Evolutionary conservation across 768 basidiomycete genomes (phyloP).

Genomic region (Boletus tylopilopsis): DNA sequence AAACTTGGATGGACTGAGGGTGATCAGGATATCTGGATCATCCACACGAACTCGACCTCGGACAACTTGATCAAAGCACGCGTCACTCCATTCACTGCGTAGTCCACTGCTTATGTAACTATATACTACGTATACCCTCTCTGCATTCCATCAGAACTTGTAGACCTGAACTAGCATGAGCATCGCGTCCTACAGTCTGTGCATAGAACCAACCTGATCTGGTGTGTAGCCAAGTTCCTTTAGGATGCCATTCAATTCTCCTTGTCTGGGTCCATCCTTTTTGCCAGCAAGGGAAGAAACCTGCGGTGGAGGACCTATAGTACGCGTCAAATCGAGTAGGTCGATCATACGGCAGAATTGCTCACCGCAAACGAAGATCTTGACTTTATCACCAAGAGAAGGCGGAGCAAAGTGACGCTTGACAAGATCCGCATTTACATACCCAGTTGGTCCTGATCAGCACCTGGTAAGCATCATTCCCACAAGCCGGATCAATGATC

Average conservation of each 20-base stretch:
- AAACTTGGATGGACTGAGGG: neutral
- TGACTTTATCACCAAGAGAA: constrained; percentile 69
- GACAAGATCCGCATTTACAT: constrained; percentile 68
- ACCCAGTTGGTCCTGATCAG: constrained; percentile 61
- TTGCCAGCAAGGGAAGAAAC: constrained; percentile 86
- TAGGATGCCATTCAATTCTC: constrained; percentile 74
- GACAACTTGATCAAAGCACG: constrained; percentile 22
- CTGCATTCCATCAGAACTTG: constrained; percentile 33
- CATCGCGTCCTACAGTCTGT: neutral
- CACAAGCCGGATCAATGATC: constrained; percentile 16
- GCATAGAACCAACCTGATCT: constrained; percentile 61
- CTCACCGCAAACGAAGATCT: constrained; percentile 86
- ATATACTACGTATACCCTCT: constrained; percentile 4
- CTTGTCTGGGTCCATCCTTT: constrained; percentile 83
- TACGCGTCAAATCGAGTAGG: neutral
- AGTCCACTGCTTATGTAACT: constrained; percentile 27
- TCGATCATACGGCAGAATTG: neutral
- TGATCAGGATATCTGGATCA: constrained; percentile 20
- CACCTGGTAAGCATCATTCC: constrained; percentile 2
- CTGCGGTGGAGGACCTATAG: constrained; percentile 73
- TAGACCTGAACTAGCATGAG: constrained; percentile 31
- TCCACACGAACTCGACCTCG: constrained; percentile 1
- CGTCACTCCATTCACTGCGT: constrained; percentile 17
- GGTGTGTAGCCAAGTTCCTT: constrained; percentile 83
- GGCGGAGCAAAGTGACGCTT: constrained; percentile 68